phyloP scores from a whole-genome alignment of 345 rosid species.

The Eucalyptus urophylla region DNA sequence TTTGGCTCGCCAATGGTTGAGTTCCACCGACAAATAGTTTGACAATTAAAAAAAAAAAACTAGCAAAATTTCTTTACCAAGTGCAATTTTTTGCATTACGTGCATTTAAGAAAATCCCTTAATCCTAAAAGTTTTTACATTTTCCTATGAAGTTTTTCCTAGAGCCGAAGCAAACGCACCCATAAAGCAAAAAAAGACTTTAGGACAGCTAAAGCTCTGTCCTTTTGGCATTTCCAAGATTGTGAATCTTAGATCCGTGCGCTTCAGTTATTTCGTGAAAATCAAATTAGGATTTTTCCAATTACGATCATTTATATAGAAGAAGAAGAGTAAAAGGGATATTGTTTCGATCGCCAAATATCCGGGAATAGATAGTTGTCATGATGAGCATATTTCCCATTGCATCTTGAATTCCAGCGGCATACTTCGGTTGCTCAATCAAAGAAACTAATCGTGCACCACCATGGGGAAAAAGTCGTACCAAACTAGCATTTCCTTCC shows the following conservation, averaged over 20 bases:
- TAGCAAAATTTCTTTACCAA: too few relatives aligned
- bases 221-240: neutral
- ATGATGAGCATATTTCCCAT: neutral
- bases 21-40: too few relatives aligned
- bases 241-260: accelerated
- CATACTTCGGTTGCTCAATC: neutral
- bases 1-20: too few relatives aligned
- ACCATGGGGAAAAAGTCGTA: neutral
- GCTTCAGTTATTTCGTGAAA: neutral
- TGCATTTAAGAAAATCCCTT: too few relatives aligned
- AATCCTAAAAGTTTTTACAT: too few relatives aligned
- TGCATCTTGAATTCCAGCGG: neutral
- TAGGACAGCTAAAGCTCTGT: neutral
- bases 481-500: neutral
- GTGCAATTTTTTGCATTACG: too few relatives aligned
- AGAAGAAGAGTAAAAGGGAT: neutral
- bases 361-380: neutral
- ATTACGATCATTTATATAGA: neutral
- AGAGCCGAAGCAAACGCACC: neutral
- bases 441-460: neutral
- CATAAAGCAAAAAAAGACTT: neutral
- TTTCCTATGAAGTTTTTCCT: neutral
- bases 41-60: too few relatives aligned
- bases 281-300: accelerated
- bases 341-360: neutral